Base-by-base conservation (phyloP, 148 eudicot species). In the Fallopia convolvulus region DNA sequence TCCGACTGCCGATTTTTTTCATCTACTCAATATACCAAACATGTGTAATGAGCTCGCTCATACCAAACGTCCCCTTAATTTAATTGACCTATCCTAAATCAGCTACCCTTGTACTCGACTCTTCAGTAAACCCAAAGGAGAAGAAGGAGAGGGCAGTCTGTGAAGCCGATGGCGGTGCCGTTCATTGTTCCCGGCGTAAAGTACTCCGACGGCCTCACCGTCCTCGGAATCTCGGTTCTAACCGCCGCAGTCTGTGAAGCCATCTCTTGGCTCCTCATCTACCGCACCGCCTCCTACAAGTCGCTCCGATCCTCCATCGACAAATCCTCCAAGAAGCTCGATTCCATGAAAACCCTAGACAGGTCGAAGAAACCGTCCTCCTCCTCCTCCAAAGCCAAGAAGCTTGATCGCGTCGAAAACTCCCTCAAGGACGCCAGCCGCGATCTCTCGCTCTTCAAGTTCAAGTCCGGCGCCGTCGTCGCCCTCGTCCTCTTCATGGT, bases 381-480 rank as follows among this genome's bases (percentile, higher is more conserved):
- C 12, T 23, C 77, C 23, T 53, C 60, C 4, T 53, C 89, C 53
- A 90, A 91, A 39, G 81, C 90, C 68, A 90, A 92, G 78, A 92
- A 95, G 53, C 87, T 91, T 60, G 99, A 95, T 65, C 97, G 99
- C 17, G 91, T 95, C 48, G 99, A 95, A 77, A 82, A 93, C 17
- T 85, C 86, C 4, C 84, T 92, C 66, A 95, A 95, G 77, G 97
- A 95, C 70, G 91, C 99, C 0, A 87, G 83, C 55, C 91, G 99
- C 21, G 99, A 95, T 53, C 84, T 94, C 40, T 94, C 99, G 6
- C 76, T 92, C 3, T 94, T 92, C 89, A 94, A 94, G 82, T 87
- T 94, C 85, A 94, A 92, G 75, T 94, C 99, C 0, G 99, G 99
- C 10, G 90, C 87, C 0, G 99, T 94, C 3, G 99, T 94, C 4